Base-by-base conservation (phyloP, 768 basidiomycete genomes). In the Termitomyces bulborhizus region DNA sequence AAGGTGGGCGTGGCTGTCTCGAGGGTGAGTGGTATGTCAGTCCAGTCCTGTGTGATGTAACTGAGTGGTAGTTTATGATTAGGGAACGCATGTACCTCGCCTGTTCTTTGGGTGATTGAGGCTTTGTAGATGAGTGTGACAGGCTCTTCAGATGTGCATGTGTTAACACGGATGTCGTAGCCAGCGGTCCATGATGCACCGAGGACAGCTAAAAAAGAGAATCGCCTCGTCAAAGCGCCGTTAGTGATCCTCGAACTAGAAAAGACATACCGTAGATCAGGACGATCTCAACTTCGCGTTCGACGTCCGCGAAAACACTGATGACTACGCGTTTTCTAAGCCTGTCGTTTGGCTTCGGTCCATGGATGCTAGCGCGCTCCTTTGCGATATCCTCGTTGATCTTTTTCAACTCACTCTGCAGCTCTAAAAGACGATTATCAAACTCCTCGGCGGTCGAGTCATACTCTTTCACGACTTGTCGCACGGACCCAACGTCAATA, bases 1-100 rank as follows among this genome's bases (percentile, higher is more conserved):
- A 74, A 76, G 0, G 76, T 73, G 0, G 76, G 75, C 1, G 70
- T 65, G 1, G 73, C 69, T 0, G 77, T 80, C 60, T 78, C 76
- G 8, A 79, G 71, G 1, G 69, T 72, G 3, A 78, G 61, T 1
- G 72, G 66, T 2, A 76, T 71, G 53, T 78, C 70, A 0, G 63
- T 63, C 76, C 76, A 80, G 43, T 71, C 67, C 73, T 78, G 51
- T 21, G 26, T 53, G 13, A 15, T 8, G n/a, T 43, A 40, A 50
- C 24, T 50, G 34, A 26, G 16, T 6, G 32, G 16, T 40, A 2
- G 11, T 13, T 55, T 3, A 3, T 32, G 8, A 32, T 3, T 6
- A 3, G 37, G 39, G 24, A 27, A 47, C 5, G 27, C 1, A 41
- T 55, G 18, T 51, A 72, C 76, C 65, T 79, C 76, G 32, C 76